Evolutionary conservation across 345 rosid species (phyloP).

Genomic region (Gossypium anomalum): DNA sequence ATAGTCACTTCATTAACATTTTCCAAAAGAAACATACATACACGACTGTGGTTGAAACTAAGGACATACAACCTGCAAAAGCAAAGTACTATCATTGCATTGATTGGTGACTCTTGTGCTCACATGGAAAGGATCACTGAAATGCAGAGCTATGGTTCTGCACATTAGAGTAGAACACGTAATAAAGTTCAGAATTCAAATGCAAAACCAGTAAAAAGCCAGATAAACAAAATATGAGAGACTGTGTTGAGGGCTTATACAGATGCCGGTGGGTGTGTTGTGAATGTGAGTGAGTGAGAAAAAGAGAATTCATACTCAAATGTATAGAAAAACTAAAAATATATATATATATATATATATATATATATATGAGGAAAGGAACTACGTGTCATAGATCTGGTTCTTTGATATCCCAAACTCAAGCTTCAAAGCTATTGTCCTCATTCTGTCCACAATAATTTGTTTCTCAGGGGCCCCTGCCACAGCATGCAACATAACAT

Average conservation of each 20-base stretch:
- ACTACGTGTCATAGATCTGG: conserved; percentile 86
- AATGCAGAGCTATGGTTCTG: conserved; percentile 93
- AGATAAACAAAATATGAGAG: background rate
- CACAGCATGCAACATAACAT: conserved; percentile 24
- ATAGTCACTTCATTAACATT: background rate
- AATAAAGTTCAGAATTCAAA: conserved; percentile 12
- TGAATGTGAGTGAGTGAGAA: background rate
- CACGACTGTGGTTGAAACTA: background rate
- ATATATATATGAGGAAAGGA: background rate
- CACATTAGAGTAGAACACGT: conserved; percentile 16
- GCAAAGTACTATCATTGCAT: conserved; percentile 70
- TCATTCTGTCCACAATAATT: conserved; percentile 83
- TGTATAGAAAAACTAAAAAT: background rate
- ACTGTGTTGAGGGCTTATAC: background rate
- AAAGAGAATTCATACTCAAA: conserved; percentile 5
- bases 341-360: too few species aligned
- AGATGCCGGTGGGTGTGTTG: background rate
- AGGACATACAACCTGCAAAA: conserved; percentile 67
- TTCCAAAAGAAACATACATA: background rate
- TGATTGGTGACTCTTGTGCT: conserved; percentile 72
- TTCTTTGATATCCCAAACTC: conserved; percentile 87
- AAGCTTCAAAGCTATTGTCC: conserved; percentile 93
- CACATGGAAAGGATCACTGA: conserved; percentile 87
- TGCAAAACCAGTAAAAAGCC: background rate
- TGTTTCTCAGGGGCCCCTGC: conserved; percentile 66